phyloP scores from a whole-genome alignment of 441 rosid species.

The Metrosideros polymorpha region DNA sequence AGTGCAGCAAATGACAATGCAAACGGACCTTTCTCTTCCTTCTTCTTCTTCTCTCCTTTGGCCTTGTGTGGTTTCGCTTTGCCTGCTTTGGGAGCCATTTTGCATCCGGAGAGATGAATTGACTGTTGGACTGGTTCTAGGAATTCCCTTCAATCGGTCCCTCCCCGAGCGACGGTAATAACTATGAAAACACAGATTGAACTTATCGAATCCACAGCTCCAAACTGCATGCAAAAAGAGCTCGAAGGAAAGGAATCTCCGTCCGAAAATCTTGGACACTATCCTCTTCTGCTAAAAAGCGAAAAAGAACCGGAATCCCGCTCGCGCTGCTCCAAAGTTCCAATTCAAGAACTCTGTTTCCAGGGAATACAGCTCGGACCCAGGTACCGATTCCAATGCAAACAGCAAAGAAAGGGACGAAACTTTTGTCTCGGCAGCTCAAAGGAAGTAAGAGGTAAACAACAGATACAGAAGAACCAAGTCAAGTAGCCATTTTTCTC shows the following conservation, averaged over 20 bases:
- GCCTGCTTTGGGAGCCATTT: conserved; percentile 70
- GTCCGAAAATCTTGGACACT: background rate
- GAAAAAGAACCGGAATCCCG: background rate
- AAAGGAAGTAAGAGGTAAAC: background rate
- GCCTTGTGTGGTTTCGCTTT: conserved; percentile 53
- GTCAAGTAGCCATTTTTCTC: background rate
- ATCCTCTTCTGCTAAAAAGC: background rate
- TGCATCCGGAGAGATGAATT: background rate
- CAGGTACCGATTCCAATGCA: background rate
- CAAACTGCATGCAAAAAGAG: background rate
- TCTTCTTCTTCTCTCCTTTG: conserved; percentile 75
- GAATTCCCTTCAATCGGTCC: background rate
- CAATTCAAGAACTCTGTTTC: background rate
- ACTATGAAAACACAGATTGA: conserved; percentile 11
- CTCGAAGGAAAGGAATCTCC: background rate
- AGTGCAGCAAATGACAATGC: background rate
- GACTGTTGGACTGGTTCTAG: background rate
- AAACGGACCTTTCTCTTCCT: conserved; percentile 62
- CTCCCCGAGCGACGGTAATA: conserved; percentile 16
- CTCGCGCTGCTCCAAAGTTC: background rate
- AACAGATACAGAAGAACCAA: background rate
- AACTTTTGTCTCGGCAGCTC: background rate
- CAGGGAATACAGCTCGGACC: background rate
- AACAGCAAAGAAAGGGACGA: background rate
- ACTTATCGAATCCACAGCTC: conserved; percentile 1